A percentile compares a stretch with the other conserved stretches of the same genome.
Evolutionary conservation across 192 early-diverging fungal genomes (phyloP).

Genomic region (Linnemannia elongata): DNA sequence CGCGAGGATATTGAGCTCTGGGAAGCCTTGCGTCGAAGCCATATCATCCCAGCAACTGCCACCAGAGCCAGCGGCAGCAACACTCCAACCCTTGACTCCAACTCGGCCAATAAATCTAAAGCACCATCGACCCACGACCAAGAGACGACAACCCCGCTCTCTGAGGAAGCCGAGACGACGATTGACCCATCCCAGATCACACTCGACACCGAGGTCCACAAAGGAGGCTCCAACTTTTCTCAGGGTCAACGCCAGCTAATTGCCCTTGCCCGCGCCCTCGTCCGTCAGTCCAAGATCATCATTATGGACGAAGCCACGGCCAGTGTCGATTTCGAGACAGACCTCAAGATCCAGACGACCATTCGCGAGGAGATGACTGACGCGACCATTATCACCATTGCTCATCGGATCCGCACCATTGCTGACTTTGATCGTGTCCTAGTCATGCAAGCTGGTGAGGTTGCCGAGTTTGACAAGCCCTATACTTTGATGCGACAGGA

Average conservation of each 20-base stretch:
- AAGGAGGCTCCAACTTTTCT: constrained; percentile 83
- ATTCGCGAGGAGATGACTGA: constrained; percentile 80
- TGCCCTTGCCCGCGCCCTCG: constrained; percentile 76
- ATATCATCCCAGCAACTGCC: constrained; percentile 66
- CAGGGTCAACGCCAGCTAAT: constrained; percentile 83
- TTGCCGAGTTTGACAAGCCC: constrained; percentile 89
- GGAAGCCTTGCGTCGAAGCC: constrained; percentile 81
- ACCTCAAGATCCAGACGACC: constrained; percentile 84
- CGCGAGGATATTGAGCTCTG: constrained; percentile 80
- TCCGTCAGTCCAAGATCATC: constrained; percentile 75
- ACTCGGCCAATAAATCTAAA: constrained; percentile 9
- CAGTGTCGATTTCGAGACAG: constrained; percentile 87
- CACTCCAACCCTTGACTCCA: constrained; percentile 12
- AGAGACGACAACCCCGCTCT: background rate
- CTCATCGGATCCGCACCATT: constrained; percentile 87
- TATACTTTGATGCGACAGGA: constrained; percentile 71
- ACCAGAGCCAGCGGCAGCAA: constrained; percentile 28
- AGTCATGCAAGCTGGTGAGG: constrained; percentile 76
- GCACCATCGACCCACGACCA: background rate
- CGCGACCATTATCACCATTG: constrained; percentile 86
- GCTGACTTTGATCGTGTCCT: constrained; percentile 77
- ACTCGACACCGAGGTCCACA: constrained; percentile 80
- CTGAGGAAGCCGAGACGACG: constrained; percentile 19
- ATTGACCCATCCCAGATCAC: constrained; percentile 44
- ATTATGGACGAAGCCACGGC: constrained; percentile 95